Evolutionary conservation across 2,329 filamentous ascomycete species (phyloP).

Genomic region (Talaromyces sp.): DNA sequence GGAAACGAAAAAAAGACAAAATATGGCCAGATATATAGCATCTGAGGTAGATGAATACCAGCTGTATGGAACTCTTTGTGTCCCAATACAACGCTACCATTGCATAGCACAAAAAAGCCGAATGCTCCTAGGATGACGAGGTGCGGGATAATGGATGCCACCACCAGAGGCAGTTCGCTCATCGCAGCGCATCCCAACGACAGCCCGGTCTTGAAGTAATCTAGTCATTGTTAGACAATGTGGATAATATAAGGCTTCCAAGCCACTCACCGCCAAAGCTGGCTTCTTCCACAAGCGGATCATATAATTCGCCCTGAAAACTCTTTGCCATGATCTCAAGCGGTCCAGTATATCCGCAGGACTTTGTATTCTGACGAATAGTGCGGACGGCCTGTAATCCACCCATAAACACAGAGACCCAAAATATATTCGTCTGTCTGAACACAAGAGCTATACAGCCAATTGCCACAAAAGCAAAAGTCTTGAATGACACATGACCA

Average conservation of each 20-base stretch:
- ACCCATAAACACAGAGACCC: slow-evolving; percentile 61
- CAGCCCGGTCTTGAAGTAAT: slow-evolving; percentile 51
- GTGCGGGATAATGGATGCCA: slow-evolving; percentile 48
- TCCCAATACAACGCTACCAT: slow-evolving; percentile 85
- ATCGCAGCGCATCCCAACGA: slow-evolving; percentile 62
- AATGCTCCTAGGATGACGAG: slow-evolving; percentile 65
- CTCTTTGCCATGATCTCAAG: slow-evolving; percentile 30
- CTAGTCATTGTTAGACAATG: slow-evolving; percentile 33
- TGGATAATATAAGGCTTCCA: not conserved
- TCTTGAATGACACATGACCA: slow-evolving; percentile 23
- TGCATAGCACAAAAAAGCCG: slow-evolving; percentile 73
- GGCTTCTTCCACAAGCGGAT: slow-evolving; percentile 48
- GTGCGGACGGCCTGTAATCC: slow-evolving; percentile 42
- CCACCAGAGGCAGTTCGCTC: slow-evolving; percentile 38
- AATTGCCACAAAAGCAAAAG: slow-evolving; percentile 47
- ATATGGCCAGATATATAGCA: slow-evolving; percentile 93
- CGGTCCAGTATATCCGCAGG: slow-evolving; percentile 28
- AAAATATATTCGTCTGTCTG: slow-evolving; percentile 95
- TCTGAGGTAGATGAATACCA: slow-evolving; percentile 81
- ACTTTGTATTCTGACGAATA: slow-evolving; percentile 29
- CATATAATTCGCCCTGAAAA: slow-evolving; percentile 45
- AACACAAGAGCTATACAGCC: slow-evolving; percentile 69
- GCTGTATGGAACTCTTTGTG: slow-evolving; percentile 94
- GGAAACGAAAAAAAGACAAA: slow-evolving; percentile 86
- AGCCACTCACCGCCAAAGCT: slow-evolving; percentile 45